Evolutionary conservation across 2,329 filamentous ascomycete genomes (phyloP).

Genomic region (Fusarium oligoseptatum): DNA sequence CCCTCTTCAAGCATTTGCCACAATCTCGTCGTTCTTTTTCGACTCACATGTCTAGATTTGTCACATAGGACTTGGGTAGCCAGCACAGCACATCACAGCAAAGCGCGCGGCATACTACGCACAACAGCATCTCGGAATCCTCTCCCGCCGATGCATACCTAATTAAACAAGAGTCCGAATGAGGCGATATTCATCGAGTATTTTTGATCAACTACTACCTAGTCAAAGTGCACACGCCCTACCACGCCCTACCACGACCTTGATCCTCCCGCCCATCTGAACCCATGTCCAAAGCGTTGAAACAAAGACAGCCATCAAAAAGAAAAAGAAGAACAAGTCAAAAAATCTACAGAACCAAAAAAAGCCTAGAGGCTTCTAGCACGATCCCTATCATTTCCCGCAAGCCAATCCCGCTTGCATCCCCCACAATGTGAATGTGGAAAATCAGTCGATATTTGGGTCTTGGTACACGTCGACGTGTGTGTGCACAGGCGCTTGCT

Average conservation of each 20-base stretch:
- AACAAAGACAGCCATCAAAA: neutral
- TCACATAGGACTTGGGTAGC: neutral
- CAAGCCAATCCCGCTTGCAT: constrained; percentile 4
- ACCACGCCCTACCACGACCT: constrained; percentile 19
- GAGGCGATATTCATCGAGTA: neutral
- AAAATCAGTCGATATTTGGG: constrained; percentile 30
- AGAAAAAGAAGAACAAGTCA: neutral
- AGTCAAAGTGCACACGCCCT: constrained; percentile 27
- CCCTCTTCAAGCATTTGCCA: neutral
- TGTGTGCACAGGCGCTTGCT: neutral
- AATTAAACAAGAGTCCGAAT: constrained; percentile 4
- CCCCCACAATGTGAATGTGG: constrained; percentile 32
- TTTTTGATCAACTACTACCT: neutral
- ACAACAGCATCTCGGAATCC: neutral
- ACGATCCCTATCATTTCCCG: constrained; percentile 27
- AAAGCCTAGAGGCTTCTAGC: neutral
- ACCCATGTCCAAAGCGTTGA: constrained; percentile 12
- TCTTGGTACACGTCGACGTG: neutral
- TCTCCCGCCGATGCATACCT: neutral
- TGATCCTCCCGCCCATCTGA: neutral
- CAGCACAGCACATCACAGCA: neutral
- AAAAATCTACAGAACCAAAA: neutral
- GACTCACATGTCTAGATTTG: neutral
- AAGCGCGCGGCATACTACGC: neutral
- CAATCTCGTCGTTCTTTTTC: neutral